Base-by-base conservation (phyloP, 106 monocot species). In the Acorus calamus region DNA sequence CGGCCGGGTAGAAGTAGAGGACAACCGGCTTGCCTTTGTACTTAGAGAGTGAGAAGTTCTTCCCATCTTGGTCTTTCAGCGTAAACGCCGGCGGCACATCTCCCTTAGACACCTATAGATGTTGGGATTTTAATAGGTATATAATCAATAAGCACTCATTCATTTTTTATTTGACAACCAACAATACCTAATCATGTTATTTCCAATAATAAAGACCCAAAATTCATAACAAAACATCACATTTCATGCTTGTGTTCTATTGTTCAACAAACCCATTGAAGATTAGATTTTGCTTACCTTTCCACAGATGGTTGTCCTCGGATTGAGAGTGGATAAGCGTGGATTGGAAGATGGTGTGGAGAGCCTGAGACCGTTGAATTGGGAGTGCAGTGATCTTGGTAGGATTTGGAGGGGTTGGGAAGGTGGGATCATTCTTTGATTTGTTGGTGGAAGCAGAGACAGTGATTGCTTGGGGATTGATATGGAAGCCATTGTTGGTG, bases 1-100 rank as follows among this genome's bases (percentile, higher is more conserved):
- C 94, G 3, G 89, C 94, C 5, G 94, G 94, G 73, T 94, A 94
- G 74, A 94, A 94, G 74, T 94, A 94, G 54, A 94, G 67, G n/a
- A 94, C 89, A 12, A 78, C 50, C 6, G 94, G 89, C 75, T 87
- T 94, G 67, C 94, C 94, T 66, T 89, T 94, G 51, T 71, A 94
- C 59, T 76, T 79, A 64, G 84, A 74, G 12, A 94, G 77, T 48
- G 77, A 54, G 4, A 94, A 80, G 64, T 58, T 78, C 82, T 75
- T 90, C 7, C 94, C 87, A 63, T 94, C 78, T 67, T 94, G 94
- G 71, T 94, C 78, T 49, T 82, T 90, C 77, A 94, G 67, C 46
- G 67, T 87, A 50, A 94, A 94, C 41, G 55, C 14, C 6, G 88
- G 92, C 46, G 85, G 78, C 45, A 55, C 70, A 47, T 58, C 67